phyloP scores from a whole-genome alignment of 371 early-diverging fungal species.

The Mortierella sp. region DNA sequence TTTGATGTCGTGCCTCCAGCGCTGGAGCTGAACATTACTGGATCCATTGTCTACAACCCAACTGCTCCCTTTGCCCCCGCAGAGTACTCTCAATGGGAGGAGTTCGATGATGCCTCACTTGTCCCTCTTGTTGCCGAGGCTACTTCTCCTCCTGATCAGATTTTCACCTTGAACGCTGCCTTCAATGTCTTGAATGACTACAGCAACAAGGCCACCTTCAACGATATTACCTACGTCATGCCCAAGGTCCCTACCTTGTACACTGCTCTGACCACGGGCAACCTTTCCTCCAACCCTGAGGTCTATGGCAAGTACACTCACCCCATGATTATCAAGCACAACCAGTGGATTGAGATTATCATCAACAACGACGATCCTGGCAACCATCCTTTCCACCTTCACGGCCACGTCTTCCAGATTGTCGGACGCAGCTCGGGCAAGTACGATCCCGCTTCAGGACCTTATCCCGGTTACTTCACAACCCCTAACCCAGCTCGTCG shows the following conservation, averaged over 20 bases:
- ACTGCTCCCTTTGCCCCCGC: conserved; percentile 52
- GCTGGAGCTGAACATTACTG: conserved; percentile 65
- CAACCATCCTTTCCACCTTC: conserved; percentile 84
- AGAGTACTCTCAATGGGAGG: conserved; percentile 46
- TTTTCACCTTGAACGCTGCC: conserved; percentile 66
- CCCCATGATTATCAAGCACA: conserved; percentile 63
- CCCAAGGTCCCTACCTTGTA: conserved; percentile 78
- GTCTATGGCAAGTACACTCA: conserved; percentile 76
- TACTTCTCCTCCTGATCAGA: conserved; percentile 58
- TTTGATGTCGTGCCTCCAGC: conserved; percentile 71
- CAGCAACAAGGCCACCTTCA: conserved; percentile 85
- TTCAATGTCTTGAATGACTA: conserved; percentile 78
- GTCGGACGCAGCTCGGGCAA: conserved; percentile 59
- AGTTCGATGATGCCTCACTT: conserved; percentile 65
- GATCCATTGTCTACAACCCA: conserved; percentile 64
- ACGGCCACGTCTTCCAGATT: conserved; percentile 85
- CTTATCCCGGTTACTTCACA: conserved; percentile 41
- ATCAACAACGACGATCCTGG: conserved; percentile 74
- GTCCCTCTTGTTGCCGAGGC: conserved; percentile 55
- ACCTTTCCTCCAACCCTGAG: conserved; percentile 58
- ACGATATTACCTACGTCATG: conserved; percentile 74
- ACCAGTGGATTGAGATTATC: conserved; percentile 63
- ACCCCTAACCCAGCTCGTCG: conserved; percentile 69
- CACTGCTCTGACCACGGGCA: conserved; percentile 71
- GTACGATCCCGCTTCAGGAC: conserved; percentile 34